A percentile compares a stretch with the other conserved stretches of the same genome.
Evolutionary conservation across 768 basidiomycete genomes (phyloP).

Genomic region (Galerina sulciceps): DNA sequence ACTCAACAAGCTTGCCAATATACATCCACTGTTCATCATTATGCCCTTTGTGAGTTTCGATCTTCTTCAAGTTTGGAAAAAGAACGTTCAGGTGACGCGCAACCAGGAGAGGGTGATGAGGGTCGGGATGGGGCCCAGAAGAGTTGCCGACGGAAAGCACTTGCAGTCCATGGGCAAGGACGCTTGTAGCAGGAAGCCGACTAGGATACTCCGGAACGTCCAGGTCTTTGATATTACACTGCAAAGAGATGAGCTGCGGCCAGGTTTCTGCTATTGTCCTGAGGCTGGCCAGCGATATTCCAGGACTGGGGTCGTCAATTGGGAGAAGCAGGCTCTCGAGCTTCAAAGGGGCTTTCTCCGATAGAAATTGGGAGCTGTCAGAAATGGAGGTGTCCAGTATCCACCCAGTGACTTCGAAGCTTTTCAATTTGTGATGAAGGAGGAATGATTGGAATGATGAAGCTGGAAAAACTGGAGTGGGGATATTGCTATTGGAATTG

Average conservation of each 20-base stretch:
- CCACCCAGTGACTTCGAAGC: constrained; percentile 9
- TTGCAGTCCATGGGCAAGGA: neutral
- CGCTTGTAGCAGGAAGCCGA: too few species aligned
- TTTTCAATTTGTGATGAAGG: neutral
- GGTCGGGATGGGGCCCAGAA: neutral
- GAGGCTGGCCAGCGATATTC: constrained; percentile 1
- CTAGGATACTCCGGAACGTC: neutral
- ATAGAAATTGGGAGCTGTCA: neutral
- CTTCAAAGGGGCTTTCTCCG: too few species aligned
- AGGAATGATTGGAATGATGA: too few species aligned
- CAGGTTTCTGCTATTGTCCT: neutral
- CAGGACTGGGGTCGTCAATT: neutral
- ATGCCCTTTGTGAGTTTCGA: neutral
- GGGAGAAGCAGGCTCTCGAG: too few species aligned
- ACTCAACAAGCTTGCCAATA: neutral
- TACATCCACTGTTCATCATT: constrained; percentile 1
- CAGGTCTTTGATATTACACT: constrained; percentile 1
- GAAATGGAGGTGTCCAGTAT: neutral
- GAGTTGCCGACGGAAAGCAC: constrained; percentile 1
- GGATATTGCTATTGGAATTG: too few species aligned
- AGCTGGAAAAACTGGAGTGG: too few species aligned
- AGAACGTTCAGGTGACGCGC: constrained; percentile 13
- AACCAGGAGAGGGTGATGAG: neutral
- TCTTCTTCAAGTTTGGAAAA: constrained; percentile 10
- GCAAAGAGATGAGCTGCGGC: neutral